Base-by-base conservation (phyloP, 352 stramenopile genomes). In the Globisporangium heterothallicum region DNA sequence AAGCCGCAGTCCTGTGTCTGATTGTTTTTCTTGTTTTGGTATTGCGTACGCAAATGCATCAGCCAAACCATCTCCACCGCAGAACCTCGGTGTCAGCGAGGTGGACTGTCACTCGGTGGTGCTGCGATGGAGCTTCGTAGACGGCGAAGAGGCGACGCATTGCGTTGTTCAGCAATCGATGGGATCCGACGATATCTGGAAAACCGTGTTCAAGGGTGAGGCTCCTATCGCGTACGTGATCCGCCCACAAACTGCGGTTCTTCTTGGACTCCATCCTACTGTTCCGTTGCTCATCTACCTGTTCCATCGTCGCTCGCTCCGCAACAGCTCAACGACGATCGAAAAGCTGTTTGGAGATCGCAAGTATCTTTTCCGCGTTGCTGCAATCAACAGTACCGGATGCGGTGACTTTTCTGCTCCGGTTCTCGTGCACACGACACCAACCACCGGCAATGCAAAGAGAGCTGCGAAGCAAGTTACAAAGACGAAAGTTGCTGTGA, bases 341-440 rank as follows among this genome's bases (percentile, higher is more conserved):
- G 26, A 53, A 2, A 45, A 60, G 4, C 34, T 69, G 6, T 51
- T 70, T 16, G 48, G 34, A 6, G 49, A 53, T 25, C 56, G 32
- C 3, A 62, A 53, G 52, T 74, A 71, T 45, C 46, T 54, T 34
- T 74, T 74, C 18, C 62, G 66, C 27, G 56, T 60, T 22, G 55
- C 58, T 16, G 48, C 46, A 1, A 42, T 54, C 9, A 48, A 56
- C 27, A 34, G 3, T 12, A 42, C 47, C 0, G 59, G 52, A 7
- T 49, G 40, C 22, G 49, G 66, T 21, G 62, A 64, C 35, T 74
- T 64, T 29, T 64, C 56, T 0, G 4, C 38, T 0, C 19, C 48
- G 0, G 40, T 69, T 6, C 34, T 59, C 1, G 53, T 36, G 14
- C 49, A 51, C 21, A 45, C 53, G 35, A 14, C 42, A 4, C 7